Evolutionary conservation across 2,329 filamentous ascomycete species (phyloP).

Genomic region (Sphaerostilbella broomeana): DNA sequence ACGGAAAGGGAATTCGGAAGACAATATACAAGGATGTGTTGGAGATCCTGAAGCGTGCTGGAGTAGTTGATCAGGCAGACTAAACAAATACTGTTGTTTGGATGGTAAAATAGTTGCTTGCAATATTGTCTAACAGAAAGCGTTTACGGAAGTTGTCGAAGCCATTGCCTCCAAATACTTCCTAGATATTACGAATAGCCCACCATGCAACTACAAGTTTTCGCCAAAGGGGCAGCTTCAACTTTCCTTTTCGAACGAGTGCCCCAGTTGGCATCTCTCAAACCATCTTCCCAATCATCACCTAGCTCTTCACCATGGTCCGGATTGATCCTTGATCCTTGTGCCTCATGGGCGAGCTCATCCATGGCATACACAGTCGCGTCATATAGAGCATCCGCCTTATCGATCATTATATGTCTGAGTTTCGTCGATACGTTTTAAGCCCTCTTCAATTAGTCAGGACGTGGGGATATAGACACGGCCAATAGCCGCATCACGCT

Average conservation of each 20-base stretch:
- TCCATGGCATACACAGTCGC: conserved; percentile 51
- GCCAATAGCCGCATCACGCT: conserved; percentile 55
- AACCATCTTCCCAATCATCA: conserved; percentile 66
- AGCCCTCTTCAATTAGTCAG: conserved; percentile 54
- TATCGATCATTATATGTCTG: conserved; percentile 48
- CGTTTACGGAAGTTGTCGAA: too few species aligned
- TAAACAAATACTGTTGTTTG: too few species aligned
- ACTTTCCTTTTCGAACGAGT: conserved; percentile 33
- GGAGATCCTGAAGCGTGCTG: not conserved
- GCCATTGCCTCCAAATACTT: too few species aligned
- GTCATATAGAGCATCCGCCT: conserved; percentile 55
- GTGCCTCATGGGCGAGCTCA: conserved; percentile 51
- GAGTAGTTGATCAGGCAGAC: not conserved
- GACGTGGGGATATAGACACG: conserved; percentile 61
- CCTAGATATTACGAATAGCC: conserved; percentile 37
- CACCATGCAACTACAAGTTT: conserved; percentile 53
- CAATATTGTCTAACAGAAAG: too few species aligned
- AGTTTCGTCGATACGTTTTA: conserved; percentile 47
- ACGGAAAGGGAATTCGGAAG: not conserved
- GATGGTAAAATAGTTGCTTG: too few species aligned
- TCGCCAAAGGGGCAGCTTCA: conserved; percentile 38
- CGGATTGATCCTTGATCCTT: conserved; percentile 58
- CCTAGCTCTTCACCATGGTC: conserved; percentile 67
- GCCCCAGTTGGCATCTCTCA: conserved; percentile 28
- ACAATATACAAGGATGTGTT: not conserved